Base-by-base conservation (phyloP, 148 eudicot genomes). In the Polygonum aviculare region DNA sequence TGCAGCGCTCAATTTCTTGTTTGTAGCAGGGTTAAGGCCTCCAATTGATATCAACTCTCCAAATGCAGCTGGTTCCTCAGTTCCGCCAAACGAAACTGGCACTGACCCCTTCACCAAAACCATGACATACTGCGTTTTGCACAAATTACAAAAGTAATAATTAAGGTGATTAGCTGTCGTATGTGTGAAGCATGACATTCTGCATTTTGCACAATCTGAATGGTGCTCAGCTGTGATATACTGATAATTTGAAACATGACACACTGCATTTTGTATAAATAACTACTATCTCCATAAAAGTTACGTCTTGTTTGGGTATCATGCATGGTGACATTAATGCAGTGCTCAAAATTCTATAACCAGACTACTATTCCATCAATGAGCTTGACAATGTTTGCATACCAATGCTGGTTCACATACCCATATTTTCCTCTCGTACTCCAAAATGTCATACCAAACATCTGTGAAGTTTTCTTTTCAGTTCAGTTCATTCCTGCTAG, bases 1-100 rank as follows among this genome's bases (percentile, higher is more conserved):
- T 35, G 94, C 97, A 84, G 91, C 96, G 83, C 98, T 95, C 81
- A 95, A 83, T 81, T 95, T 87, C 88, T 92, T 95, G 93, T 92
- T 95, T n/a, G 80, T 87, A 54, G 83, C 88, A n/a, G 96, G 82
- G 74, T 77, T 86, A 10, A 95, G 91, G 26, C 97, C 97, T 73
- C 97, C 97, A 76, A 92, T 95, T 47, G 98, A 95, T 51, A 95
- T 86, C 75, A 95, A 74, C 84, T 95, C 98, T 74, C 96, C 98
- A 85, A 83, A 95, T 7, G 98, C 98, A 76, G 97, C 97, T 50
- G 97, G 96, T 84, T 92, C 80, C 85, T 94, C 98, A 73, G 96
- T 85, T 62, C 98, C 97, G 70, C 97, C 98, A 83, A 94, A 94
- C 48, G 98, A 81, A 16, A 94, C 90, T 44, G 97, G 97, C 41